Conservation (phyloP, 2,329 filamentous ascomycete species). For the Colletotrichum sp. region DNA sequence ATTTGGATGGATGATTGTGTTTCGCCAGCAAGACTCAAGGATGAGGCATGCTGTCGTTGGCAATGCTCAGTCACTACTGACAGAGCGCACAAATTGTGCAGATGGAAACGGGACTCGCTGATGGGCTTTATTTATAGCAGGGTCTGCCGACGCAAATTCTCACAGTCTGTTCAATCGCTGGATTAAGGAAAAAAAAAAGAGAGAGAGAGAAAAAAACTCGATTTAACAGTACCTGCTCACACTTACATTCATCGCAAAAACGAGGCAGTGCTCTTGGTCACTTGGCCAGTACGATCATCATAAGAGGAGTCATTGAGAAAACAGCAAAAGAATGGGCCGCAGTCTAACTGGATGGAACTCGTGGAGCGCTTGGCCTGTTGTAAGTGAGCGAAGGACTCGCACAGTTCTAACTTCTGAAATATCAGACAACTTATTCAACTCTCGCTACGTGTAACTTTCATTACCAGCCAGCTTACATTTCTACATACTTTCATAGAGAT, state of each 20-base stretch:
- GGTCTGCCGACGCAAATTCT: fast-evolving
- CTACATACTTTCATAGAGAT: background rate
- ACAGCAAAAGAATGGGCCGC: too few relatives aligned
- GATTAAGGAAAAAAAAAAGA: too few relatives aligned
- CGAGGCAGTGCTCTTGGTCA: too few relatives aligned
- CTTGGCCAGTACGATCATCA: too few relatives aligned
- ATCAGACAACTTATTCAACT: background rate
- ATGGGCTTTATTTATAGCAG: background rate
- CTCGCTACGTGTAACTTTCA: background rate
- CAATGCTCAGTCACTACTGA: background rate
- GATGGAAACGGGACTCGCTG: too few relatives aligned
- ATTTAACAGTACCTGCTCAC: too few relatives aligned
- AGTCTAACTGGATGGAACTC: too few relatives aligned
- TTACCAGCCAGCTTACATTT: background rate
- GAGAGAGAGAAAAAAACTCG: too few relatives aligned
- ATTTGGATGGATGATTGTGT: background rate
- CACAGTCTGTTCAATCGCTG: fast-evolving
- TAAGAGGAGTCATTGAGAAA: too few relatives aligned
- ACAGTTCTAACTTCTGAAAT: background rate
- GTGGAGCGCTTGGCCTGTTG: too few relatives aligned
- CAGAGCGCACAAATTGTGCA: background rate
- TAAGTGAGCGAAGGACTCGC: background rate
- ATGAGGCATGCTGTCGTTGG: background rate
- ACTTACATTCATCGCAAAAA: too few relatives aligned
- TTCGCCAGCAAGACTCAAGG: background rate